Percentiles rank a stretch among this genome's conserved stretches.
phyloP scores from a whole-genome alignment of 2,329 filamentous ascomycete species.

The Hypoxylon sp. region DNA sequence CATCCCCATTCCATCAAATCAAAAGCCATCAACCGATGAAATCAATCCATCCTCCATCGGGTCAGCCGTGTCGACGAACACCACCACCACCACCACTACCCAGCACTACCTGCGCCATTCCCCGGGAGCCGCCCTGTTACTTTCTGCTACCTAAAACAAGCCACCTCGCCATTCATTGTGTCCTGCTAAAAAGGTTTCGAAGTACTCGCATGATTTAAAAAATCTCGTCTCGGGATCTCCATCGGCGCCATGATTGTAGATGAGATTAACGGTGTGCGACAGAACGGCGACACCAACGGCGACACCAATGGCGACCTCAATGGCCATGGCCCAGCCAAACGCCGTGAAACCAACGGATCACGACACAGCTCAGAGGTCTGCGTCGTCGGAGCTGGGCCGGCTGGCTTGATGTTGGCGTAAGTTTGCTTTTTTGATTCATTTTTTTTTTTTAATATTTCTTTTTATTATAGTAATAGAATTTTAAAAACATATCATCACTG shows the following conservation, averaged over 20 bases:
- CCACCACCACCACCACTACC: conserved; percentile 24
- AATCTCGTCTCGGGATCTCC: conserved; percentile 30
- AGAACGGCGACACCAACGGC: conserved; percentile 43
- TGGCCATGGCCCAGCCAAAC: conserved; percentile 42
- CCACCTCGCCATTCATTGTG: conserved; percentile 36
- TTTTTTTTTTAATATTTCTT: conserved; percentile 38
- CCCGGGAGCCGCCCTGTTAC: conserved; percentile 25
- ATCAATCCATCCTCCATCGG: conserved; percentile 41
- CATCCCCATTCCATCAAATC: conserved; percentile 28
- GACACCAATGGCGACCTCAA: conserved; percentile 41
- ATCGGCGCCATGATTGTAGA: conserved; percentile 46
- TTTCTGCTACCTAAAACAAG: conserved; percentile 38
- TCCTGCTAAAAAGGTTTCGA: conserved; percentile 15
- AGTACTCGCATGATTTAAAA: conserved; percentile 34
- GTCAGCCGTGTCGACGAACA: conserved; percentile 33
- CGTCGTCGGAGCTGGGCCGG: conserved; percentile 70
- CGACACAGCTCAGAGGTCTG: conserved; percentile 58
- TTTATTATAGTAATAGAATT: conserved; percentile 23
- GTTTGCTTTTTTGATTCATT: conserved; percentile 31
- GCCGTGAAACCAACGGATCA: conserved; percentile 44
- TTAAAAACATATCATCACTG: neutral
- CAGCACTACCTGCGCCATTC: conserved; percentile 11
- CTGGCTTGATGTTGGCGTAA: conserved; percentile 68
- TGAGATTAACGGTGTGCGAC: conserved; percentile 45
- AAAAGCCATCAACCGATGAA: conserved; percentile 28